Conservation (phyloP, 2,329 filamentous ascomycete genomes). For the Penicillium sp. region DNA sequence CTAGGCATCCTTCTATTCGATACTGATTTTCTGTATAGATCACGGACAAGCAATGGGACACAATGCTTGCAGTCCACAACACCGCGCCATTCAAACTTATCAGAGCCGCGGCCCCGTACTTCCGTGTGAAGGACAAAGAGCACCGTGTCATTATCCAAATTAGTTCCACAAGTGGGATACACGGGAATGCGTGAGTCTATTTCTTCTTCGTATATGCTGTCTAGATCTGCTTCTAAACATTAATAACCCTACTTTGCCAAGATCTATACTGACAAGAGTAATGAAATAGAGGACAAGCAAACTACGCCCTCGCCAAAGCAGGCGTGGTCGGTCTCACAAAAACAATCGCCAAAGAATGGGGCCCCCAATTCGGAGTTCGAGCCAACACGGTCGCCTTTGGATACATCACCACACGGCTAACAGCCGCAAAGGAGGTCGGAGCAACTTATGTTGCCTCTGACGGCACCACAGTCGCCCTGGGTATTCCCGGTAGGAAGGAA, state of each 20-base stretch:
- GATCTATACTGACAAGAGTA: neutral
- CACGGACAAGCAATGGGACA: constrained; percentile 87
- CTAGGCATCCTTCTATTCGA: neutral
- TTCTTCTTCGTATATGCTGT: neutral
- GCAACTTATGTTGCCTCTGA: constrained; percentile 73
- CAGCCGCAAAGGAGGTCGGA: constrained; percentile 78
- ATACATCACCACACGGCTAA: constrained; percentile 73
- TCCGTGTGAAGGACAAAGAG: constrained; percentile 79
- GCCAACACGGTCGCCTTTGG: constrained; percentile 84
- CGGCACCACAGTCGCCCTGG: constrained; percentile 69
- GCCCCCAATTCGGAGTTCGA: constrained; percentile 74
- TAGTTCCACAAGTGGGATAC: constrained; percentile 72
- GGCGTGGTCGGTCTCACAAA: constrained; percentile 79
- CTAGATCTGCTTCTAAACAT: neutral
- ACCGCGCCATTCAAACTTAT: constrained; percentile 83
- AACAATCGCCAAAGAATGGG: constrained; percentile 91
- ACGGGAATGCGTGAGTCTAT: constrained; percentile 65
- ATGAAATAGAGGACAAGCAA: constrained; percentile 64
- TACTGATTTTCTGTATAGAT: constrained; percentile 46
- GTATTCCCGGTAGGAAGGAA: constrained; percentile 59
- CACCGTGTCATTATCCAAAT: constrained; percentile 79
- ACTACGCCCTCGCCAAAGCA: constrained; percentile 82
- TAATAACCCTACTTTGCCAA: neutral
- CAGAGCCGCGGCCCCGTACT: constrained; percentile 76
- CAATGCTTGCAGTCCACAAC: constrained; percentile 76